Base-by-base conservation (phyloP, 805 yeast genomes). In the Kregervanrija fluxuum region DNA sequence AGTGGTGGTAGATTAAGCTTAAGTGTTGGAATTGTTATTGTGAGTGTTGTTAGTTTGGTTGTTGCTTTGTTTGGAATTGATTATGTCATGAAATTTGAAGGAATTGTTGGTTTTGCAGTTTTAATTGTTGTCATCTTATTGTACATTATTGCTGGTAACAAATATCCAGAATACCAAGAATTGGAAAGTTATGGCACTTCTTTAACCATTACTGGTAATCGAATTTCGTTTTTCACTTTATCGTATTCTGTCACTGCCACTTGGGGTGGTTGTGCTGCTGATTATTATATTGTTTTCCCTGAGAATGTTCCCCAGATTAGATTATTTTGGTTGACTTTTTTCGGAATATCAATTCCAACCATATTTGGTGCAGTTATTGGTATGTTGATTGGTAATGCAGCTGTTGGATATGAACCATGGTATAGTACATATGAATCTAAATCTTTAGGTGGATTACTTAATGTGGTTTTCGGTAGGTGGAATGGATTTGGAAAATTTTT, bases 231-330 rank as follows among this genome's bases (percentile, higher is more conserved):
- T 61, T 85, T 87, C 54, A 74, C 88, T 1, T 69, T 86, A 44
- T 71, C 81, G 37, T 85, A 85, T 56, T 80, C 95, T 30, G 80
- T 83, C 39, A 86, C 95, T 3, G 76, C 87, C 3, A 85, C 96
- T 1, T 88, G 96, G 96, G 90, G 95, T 37, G 82, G 90, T 2
- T 75, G 85, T 48, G 86, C 95, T 0, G 73, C 90, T 0, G 96
- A 88, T 63, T 88, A 88, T 61, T 85, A 85, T 61, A 77, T 88
- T 40, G 69, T 86, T 41, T 79, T 87, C 54, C 95, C 95, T 1
- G 91, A 84, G 54, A 68, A 71, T 35, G 76, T 86, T 1, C 72
- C 84, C 2, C 76, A 77, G 44, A 48, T 60, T 43, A 73, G 71
- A 46, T 68, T 82, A 1, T 84, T 80, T 54, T 16, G 64, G 14